Percentiles rank a stretch among this genome's conserved stretches.
These are phyloP conservation scores for Penicillium cosmopolitanum DNA, from an alignment of 495 filamentous ascomycete genomes.

Conservation along the genomic window DNA sequence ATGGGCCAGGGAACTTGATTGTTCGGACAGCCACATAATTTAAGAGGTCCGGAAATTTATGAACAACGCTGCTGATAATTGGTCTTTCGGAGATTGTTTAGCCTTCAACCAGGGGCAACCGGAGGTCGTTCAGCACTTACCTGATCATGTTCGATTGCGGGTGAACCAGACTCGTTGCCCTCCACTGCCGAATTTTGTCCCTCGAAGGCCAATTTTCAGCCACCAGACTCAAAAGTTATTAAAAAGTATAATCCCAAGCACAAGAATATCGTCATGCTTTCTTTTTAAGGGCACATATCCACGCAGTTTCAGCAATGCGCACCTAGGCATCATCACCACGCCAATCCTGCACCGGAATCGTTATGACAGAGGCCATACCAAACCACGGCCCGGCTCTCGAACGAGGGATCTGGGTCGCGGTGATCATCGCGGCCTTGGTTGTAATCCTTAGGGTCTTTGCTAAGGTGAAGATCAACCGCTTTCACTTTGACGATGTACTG, in stretches of 20 bases:
- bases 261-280: background rate
- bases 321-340: background rate
- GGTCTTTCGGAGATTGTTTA: background rate
- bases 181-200: background rate
- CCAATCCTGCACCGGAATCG: background rate
- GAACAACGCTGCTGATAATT: background rate
- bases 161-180: background rate
- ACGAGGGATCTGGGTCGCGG: conserved; percentile 38
- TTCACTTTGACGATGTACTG: conserved; percentile 39
- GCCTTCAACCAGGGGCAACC: background rate
- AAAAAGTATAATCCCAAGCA: background rate
- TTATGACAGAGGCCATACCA: conserved; percentile 1
- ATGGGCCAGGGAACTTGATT: background rate
- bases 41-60: background rate
- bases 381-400: conserved; percentile 30
- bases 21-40: background rate
- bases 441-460: conserved; percentile 37
- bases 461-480: conserved; percentile 40
- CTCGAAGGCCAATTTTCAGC: background rate
- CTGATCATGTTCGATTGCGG: background rate
- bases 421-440: conserved; percentile 39
- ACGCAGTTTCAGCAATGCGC: background rate
- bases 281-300: background rate
- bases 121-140: background rate
- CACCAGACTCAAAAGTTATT: background rate